Evolutionary conservation across 2,329 filamentous ascomycete genomes (phyloP), one percentile per base, ranked within the genome.

Genomic region (Sarocladiaceae sp.): DNA sequence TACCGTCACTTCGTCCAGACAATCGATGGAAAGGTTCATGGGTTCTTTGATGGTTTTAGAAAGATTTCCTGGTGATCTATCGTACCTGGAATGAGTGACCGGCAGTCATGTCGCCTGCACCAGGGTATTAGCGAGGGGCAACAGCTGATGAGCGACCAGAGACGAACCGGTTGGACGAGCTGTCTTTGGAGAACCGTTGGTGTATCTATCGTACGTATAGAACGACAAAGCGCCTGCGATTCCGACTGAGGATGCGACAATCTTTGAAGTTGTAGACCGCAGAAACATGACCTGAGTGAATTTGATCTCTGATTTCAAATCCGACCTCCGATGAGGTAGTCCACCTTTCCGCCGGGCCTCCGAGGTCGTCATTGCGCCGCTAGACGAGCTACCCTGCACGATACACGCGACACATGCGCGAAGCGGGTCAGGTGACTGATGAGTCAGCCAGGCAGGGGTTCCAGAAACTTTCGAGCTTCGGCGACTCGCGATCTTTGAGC

Each of bases 31-130:
- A n/a, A n/a, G n/a, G n/a, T n/a, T n/a, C n/a, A n/a, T n/a, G n/a
- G n/a, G n/a, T n/a, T n/a, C 7, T 26, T 40, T 35, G 12, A 35
- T 19, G 19, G 7, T 20, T 35, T 19, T 11, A 4, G 33, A 31
- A 21, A 35, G 31, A 47, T 47, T 45, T 33, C 40, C 44, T 35
- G 45, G 4, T 43, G 40, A 24, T 43, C 26, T 32, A 29, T 41
- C 40, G 51, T 55, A 73, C 70, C 65, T 70, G 67, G 47, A 73
- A 74, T 44, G 67, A 65, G 53, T 69, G 64, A 33, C 62, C 62
- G 40, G 64, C 63, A 26, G 68, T 59, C 69, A 72, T 73, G 44
- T 56, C 69, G 55, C 35, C 51, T 40, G 44, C 19, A 24, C 23
- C 37, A 19, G 26, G n/a, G 29, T 41, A 16, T 41, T 41, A 41